Percentiles rank a stretch among this genome's conserved stretches.
These are phyloP conservation scores for Fraxinus angustifolia DNA, from an alignment of 305 asterid species.

Conservation along the genomic window DNA sequence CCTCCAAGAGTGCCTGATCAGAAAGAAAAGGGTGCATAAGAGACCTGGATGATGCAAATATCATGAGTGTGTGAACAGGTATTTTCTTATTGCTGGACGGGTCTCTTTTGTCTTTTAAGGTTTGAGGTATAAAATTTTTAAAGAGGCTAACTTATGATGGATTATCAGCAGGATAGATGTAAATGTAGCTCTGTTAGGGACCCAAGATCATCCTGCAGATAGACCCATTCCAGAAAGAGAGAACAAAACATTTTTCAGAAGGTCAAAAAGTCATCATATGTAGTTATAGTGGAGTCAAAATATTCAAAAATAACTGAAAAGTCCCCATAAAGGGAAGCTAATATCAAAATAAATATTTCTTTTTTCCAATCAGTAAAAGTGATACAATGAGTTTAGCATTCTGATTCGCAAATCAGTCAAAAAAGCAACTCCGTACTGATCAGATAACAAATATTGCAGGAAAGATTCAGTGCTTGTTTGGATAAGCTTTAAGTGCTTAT, in stretches of 20 bases:
- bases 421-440: too few relatives aligned
- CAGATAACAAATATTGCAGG: constrained; percentile 11
- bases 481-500: background rate
- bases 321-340: background rate
- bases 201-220: background rate
- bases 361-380: too few relatives aligned
- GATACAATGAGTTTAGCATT: background rate
- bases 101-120: background rate
- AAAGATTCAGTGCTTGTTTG: background rate
- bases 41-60: constrained; percentile 6
- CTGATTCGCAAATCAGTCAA: background rate
- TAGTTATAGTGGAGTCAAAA: constrained; percentile 6
- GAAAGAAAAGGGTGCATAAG: constrained; percentile 23
- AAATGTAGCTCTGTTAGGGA: too few relatives aligned
- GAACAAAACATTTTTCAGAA: background rate
- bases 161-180: background rate
- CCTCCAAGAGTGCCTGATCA: constrained; percentile 80
- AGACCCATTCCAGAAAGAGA: background rate
- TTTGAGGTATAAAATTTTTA: background rate
- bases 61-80: background rate
- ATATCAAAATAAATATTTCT: too few relatives aligned
- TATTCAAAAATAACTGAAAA: background rate
- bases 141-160: background rate
- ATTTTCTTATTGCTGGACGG: background rate
- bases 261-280: background rate